Base-by-base conservation (phyloP, 1,284 basidiomycete genomes). In the Fistulinella cinereoalba region DNA sequence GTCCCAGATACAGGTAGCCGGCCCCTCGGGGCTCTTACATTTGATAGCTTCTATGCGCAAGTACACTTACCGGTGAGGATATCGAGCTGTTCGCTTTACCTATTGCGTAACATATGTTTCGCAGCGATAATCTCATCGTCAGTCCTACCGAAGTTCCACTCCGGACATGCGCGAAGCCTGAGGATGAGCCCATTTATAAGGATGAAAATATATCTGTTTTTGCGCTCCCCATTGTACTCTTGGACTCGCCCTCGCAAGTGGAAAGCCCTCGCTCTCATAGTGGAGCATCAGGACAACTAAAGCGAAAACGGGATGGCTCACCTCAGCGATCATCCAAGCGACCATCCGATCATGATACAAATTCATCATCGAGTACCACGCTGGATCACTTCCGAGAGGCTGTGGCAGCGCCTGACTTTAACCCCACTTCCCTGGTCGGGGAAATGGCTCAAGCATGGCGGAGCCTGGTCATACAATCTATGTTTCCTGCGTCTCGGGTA, bases 1-100 rank as follows among this genome's bases (percentile, higher is more conserved):
- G 31, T 66, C 70, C 22, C 70, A 74, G 33, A 47, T 95, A 28
- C 69, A 79, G 23, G 61, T 95, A 18, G 70, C 81, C 27, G 93
- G 92, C 6, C 92, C 92, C 1, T 75, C 75, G 7, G 89, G 88
- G 21, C 65, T 88, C 18, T 64, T 75, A 18, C 88, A 93, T 59
- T 76, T 76, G 43, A 60, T 95, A 31, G 87, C 88, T 12, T 79
- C 87, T 1, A 83, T 83, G 77, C 76, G 87, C 8, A 64, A 70
- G 27, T 87, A 80, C 56, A 73, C 76, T 2, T 81, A 71, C 52
- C 75, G 87, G 87, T 86, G 53, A 54, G 75, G 56, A n/a, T 23
- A 25, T 19, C 41, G 25, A 24, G 19, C 19, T 12, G 24, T 13
- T 2, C 8, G 11, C n/a, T n/a, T n/a, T 23, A 15, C 15, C 11